Conservation (phyloP, 305 asterid genomes). For the Nicotiana rustica region DNA sequence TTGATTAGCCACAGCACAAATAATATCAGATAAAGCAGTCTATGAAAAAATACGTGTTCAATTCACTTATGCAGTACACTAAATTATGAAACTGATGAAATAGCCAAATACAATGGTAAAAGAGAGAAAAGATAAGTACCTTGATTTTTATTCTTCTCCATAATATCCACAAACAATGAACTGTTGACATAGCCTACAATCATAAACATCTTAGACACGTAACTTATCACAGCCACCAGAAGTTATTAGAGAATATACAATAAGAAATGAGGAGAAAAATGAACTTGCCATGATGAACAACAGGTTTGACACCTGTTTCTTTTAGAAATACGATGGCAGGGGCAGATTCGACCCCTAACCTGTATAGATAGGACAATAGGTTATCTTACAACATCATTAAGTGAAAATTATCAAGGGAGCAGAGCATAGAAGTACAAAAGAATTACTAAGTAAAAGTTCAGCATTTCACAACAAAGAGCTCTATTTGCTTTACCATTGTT, state of each 20-base stretch:
- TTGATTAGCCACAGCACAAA: neutral
- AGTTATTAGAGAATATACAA: neutral
- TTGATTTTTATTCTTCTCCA: constrained; percentile 88
- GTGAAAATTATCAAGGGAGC: constrained; percentile 17
- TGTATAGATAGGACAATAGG: constrained; percentile 45
- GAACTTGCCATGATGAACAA: constrained; percentile 75
- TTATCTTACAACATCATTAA: constrained; percentile 30
- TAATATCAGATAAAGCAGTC: constrained; percentile 6
- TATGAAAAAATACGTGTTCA: neutral
- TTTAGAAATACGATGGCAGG: constrained; percentile 88
- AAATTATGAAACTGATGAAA: constrained; percentile 13
- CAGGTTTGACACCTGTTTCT: constrained; percentile 94
- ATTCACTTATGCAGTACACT: neutral
- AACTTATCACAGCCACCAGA: constrained; percentile 22
- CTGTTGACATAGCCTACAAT: constrained; percentile 81
- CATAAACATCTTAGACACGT: constrained; percentile 37
- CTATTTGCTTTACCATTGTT: neutral
- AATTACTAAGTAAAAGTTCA: constrained; percentile 3
- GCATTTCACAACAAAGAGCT: neutral
- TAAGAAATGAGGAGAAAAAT: constrained; percentile 30
- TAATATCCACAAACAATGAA: constrained; percentile 71
- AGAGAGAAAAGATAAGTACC: constrained; percentile 55
- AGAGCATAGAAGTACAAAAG: neutral
- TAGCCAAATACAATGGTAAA: constrained; percentile 14
- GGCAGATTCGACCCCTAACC: constrained; percentile 94